These are phyloP conservation scores for Acrodontium crateriforme DNA, from an alignment of 2,329 filamentous ascomycete species.

Conservation along the genomic window DNA sequence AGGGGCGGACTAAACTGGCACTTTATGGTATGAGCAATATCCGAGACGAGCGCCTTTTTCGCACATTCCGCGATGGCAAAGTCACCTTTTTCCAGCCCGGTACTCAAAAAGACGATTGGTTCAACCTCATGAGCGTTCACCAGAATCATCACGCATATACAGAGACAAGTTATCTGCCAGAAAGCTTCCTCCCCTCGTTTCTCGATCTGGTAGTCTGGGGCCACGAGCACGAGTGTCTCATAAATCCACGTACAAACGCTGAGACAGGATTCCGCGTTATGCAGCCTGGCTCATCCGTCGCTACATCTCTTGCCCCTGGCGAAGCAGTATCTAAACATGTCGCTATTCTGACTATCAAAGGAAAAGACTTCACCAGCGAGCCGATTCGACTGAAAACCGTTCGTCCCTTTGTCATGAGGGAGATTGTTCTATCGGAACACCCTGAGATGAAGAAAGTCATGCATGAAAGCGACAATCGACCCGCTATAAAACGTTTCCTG, in stretches of 20 bases:
- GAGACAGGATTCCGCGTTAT: constrained; percentile 91
- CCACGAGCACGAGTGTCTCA: constrained; percentile 91
- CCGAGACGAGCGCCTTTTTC: constrained; percentile 83
- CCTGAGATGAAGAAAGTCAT: constrained; percentile 64
- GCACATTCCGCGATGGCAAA: constrained; percentile 82
- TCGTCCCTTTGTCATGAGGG: constrained; percentile 75
- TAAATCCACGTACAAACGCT: constrained; percentile 68
- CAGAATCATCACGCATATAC: constrained; percentile 93
- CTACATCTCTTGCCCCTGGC: constrained; percentile 78
- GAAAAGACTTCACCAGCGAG: constrained; percentile 61
- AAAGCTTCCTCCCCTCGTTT: constrained; percentile 83
- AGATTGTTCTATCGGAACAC: constrained; percentile 65
- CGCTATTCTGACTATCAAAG: constrained; percentile 69
- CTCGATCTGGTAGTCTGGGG: constrained; percentile 91
- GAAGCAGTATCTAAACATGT: constrained; percentile 89
- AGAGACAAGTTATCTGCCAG: constrained; percentile 83
- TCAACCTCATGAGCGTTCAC: constrained; percentile 88
- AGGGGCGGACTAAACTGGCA: constrained; percentile 82
- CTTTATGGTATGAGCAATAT: constrained; percentile 94
- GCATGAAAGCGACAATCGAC: constrained; percentile 56
- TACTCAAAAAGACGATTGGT: constrained; percentile 76
- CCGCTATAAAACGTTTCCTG: constrained; percentile 63
- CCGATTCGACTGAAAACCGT: constrained; percentile 77
- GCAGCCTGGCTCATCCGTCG: constrained; percentile 92
- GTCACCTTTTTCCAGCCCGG: constrained; percentile 86